A percentile compares a stretch with the other conserved stretches of the same genome.
These are phyloP conservation scores for Middelhovenomyces tepae DNA, from an alignment of 805 yeast species.

Conservation along the genomic window DNA sequence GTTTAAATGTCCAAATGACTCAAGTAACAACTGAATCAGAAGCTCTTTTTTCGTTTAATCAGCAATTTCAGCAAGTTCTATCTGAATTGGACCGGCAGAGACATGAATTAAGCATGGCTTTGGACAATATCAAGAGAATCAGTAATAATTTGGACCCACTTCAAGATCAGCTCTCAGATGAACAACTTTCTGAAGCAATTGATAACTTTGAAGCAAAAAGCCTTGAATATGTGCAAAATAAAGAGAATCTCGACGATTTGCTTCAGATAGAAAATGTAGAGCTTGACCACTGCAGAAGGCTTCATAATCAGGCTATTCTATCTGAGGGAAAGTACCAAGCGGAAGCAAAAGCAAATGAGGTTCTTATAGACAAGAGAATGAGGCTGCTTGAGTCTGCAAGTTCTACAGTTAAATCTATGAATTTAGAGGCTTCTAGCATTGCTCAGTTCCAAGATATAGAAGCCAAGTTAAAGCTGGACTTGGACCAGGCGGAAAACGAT, in stretches of 20 bases:
- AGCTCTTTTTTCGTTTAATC: constrained; percentile 61
- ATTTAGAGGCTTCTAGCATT: too few relatives aligned
- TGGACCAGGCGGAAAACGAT: constrained; percentile 10
- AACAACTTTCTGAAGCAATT: constrained; percentile 32
- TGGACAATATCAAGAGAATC: constrained; percentile 46
- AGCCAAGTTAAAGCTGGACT: constrained; percentile 8
- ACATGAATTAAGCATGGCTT: constrained; percentile 37
- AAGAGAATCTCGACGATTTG: constrained; percentile 5
- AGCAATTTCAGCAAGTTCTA: constrained; percentile 66
- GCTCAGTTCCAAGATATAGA: too few relatives aligned
- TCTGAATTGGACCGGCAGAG: constrained; percentile 52
- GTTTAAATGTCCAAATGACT: constrained; percentile 42
- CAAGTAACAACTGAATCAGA: constrained; percentile 51
- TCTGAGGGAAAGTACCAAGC: constrained; percentile 49
- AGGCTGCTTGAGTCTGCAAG: too few relatives aligned
- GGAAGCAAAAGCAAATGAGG: constrained; percentile 24
- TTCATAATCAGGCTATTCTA: constrained; percentile 33
- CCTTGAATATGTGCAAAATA: constrained; percentile 8
- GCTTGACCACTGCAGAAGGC: constrained; percentile 24
- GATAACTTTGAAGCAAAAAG: constrained; percentile 34
- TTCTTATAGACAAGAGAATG: too few relatives aligned
- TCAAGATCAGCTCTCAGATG: constrained; percentile 23
- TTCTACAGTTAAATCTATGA: too few relatives aligned
- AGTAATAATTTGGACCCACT: constrained; percentile 33
- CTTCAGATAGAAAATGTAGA: constrained; percentile 20